Percentiles rank a stretch among this genome's conserved stretches.
phyloP scores from a whole-genome alignment of 192 early-diverging fungal genomes.

The Backusella luteola region DNA sequence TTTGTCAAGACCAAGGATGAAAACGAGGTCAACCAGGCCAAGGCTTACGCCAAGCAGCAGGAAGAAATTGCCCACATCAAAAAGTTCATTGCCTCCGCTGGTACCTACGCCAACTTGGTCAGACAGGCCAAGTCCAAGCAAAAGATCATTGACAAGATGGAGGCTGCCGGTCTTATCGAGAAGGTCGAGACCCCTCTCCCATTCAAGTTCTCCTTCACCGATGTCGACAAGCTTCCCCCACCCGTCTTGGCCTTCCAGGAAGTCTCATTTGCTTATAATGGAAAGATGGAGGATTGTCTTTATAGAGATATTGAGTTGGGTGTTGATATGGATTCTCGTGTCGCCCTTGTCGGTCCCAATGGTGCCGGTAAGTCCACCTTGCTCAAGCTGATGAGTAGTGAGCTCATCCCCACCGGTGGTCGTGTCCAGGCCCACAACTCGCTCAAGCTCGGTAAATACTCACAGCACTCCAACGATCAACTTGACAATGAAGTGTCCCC shows the following conservation, averaged over 20 bases:
- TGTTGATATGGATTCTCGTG: conserved; percentile 97
- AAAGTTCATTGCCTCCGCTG: conserved; percentile 97
- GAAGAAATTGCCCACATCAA: conserved; percentile 99
- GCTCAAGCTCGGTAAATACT: conserved; percentile 95
- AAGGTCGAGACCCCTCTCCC: conserved; percentile 76
- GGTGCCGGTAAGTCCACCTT: conserved; percentile 96
- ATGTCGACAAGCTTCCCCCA: conserved; percentile 86
- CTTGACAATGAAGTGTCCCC: conserved; percentile 84
- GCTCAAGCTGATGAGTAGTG: conserved; percentile 94
- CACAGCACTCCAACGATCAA: conserved; percentile 97
- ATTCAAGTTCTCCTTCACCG: conserved; percentile 89
- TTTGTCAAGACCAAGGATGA: conserved; percentile 95
- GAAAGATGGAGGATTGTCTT: conserved; percentile 77
- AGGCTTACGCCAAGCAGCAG: conserved; percentile 99
- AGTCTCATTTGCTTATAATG: conserved; percentile 91
- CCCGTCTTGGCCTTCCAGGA: conserved; percentile 93
- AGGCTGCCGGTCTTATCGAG: conserved; percentile 96
- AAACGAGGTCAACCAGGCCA: conserved; percentile 97
- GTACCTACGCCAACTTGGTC: conserved; percentile 99
- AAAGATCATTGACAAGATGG: conserved; percentile 99
- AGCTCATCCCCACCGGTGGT: conserved; percentile 80
- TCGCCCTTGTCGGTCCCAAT: conserved; percentile 96
- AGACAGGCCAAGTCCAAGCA: conserved; percentile 98
- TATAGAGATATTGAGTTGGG: conserved; percentile 92
- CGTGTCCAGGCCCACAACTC: conserved; percentile 87